Base-by-base conservation (phyloP, 2,329 filamentous ascomycete genomes). In the Ophiocordyceps camponoti-saundersi region DNA sequence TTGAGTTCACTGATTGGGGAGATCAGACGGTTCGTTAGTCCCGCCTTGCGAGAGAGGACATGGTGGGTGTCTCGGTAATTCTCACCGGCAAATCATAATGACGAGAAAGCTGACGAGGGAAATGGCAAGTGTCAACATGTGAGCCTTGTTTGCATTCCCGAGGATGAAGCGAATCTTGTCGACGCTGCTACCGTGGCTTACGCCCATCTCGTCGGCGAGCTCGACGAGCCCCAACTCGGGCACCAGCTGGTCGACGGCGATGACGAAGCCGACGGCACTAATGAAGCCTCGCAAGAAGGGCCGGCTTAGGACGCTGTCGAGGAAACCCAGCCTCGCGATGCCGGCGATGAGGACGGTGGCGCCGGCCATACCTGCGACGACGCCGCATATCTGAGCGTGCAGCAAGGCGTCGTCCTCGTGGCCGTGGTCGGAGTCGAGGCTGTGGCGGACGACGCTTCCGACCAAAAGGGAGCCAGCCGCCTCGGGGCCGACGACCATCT, bases 211-310 rank as follows among this genome's bases (percentile, higher is more conserved):
- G 46, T 77, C 78, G 0, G 88, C 85, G 18, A 79, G 64, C 1
- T 72, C 66, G 36, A 71, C 73, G 21, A 98, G 71, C 1, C 92
- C 92, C 56, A 94, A 73, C 62, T 96, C 88, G 0, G 90, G 89
- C 46, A 95, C 85, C 42, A 95, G 68, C 64, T 98, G 92, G 61
- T 96, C 92, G 34, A 96, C 86, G 39, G 93, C 79, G 59, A 98
- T 96, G 53, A 96, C 89, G 48, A 95, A 85, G 44, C 92, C 92
- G 59, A 98, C 93, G 45, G 92, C 92, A 48, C 86, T 95, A 64
- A 98, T 95, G 66, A 98, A 98, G 1, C 92, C 92, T 49, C 92
- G 75, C 48, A 96, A 66, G 56, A 98, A 96, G 1, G 92, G 92
- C 32, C 87, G 76, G 54, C 89, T 95, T 34, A 98, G 72, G 12